Evolutionary conservation across 2,329 filamentous ascomycete species (phyloP).

Genomic region (Orbilia javanica): DNA sequence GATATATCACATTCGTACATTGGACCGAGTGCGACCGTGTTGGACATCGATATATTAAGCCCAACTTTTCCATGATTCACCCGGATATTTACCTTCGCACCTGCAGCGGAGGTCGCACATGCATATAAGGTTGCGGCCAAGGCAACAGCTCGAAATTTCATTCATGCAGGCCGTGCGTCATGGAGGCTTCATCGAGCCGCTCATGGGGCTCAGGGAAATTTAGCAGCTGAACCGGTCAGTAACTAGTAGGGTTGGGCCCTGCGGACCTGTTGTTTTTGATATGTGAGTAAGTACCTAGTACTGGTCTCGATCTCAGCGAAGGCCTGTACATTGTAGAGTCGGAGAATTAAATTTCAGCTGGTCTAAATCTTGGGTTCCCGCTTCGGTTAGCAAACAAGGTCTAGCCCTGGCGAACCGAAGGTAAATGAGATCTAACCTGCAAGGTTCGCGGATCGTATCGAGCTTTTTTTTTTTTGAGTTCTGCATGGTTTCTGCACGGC

Average conservation of each 20-base stretch:
- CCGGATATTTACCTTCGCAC: not conserved
- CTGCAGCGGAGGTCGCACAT: too few species aligned
- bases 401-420: not conserved
- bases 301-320: too few species aligned
- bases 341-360: constrained; percentile 11
- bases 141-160: too few species aligned
- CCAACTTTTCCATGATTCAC: not conserved
- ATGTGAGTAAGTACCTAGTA: too few species aligned
- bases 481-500: not conserved
- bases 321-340: too few species aligned
- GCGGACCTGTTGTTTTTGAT: too few species aligned
- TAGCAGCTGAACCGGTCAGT: too few species aligned
- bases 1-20: not conserved
- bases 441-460: not conserved
- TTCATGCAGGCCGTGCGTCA: too few species aligned
- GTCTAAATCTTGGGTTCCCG: not conserved
- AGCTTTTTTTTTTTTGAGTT: not conserved
- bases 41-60: not conserved
- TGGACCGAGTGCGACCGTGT: not conserved
- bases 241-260: too few species aligned
- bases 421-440: not conserved
- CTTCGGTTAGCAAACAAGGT: not conserved
- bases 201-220: too few species aligned
- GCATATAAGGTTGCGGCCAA: too few species aligned
- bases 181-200: too few species aligned